Evolutionary conservation across 2,329 filamentous ascomycete species (phyloP), one percentile per base, ranked within the genome.

Genomic region (Microsporum ferrugineum): DNA sequence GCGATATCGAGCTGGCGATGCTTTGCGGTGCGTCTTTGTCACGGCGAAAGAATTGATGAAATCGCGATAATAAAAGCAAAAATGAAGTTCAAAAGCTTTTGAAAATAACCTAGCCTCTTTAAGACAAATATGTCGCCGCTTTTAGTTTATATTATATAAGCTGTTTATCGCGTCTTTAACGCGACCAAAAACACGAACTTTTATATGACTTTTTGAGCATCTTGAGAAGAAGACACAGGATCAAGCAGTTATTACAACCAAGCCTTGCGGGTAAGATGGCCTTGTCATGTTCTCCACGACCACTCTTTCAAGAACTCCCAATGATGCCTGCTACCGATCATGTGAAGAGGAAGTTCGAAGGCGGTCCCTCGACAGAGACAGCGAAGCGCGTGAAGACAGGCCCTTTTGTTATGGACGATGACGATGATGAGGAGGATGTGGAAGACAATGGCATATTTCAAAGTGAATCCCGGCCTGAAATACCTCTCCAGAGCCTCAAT

Each of bases 341-440:
- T n/a, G 70, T 73, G 60, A 78, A 78, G 66, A 72, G 76, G 61
- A 78, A 75, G 62, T 69, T 72, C 41, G 66, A 67, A 7, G 63
- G 60, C 4, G 45, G 8, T 7, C 10, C 55, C 4, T 17, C 58
- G 17, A 5, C 65, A 3, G 68, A 73, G 56, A 68, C 71, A n/a
- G 67, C 71, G 8, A 79, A 79, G 69, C 71, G 72, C 56, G 69
- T 70, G 55, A 77, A 72, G 63, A 65, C 75, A 56, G 75, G 73
- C 39, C 75, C 75, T 8, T 77, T 77, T 61, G 60, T 76, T 34
- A 73, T 73, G 38, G 75, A 77, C 31, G 73, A 72, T 12, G 73
- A 77, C 34, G 73, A 75, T 5, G 73, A 75, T 5, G 72, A 74
- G 47, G 67, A 70, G 3, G 68, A 73, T 33, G 68, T 68, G 43